phyloP scores from a whole-genome alignment of 1,139 yeast genomes.

The Debaryomyces coudertii region DNA sequence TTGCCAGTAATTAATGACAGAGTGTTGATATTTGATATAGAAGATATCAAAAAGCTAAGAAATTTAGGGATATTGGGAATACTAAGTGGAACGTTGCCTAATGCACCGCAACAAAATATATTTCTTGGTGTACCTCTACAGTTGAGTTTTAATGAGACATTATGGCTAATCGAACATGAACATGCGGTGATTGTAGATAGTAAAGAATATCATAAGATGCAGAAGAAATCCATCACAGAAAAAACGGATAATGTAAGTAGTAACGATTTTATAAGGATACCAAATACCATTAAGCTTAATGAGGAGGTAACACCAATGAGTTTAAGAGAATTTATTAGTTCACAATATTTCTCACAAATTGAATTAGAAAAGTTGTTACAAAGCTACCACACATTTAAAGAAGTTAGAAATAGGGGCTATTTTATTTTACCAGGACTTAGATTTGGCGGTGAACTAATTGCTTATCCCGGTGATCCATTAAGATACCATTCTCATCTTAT shows the following conservation, averaged over 20 bases:
- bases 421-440: slow-evolving; percentile 82
- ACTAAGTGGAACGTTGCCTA: slow-evolving; percentile 78
- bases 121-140: slow-evolving; percentile 83
- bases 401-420: slow-evolving; percentile 51
- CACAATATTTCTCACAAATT: slow-evolving; percentile 1
- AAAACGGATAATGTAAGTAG: not conserved
- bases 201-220: slow-evolving; percentile 21
- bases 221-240: not conserved
- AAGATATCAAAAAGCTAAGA: slow-evolving; percentile 57
- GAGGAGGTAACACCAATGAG: not conserved
- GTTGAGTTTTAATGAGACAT: slow-evolving; percentile 71
- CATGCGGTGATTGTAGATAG: slow-evolving; percentile 41
- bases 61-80: slow-evolving; percentile 67
- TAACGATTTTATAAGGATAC: slow-evolving; percentile 2
- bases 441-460: slow-evolving; percentile 87
- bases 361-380: slow-evolving; percentile 10
- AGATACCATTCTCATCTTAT: slow-evolving; percentile 87
- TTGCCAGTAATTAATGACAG: slow-evolving; percentile 45
- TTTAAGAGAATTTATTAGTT: not conserved
- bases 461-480: slow-evolving; percentile 94
- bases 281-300: not conserved
- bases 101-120: slow-evolving; percentile 88
- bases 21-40: slow-evolving; percentile 53
- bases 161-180: slow-evolving; percentile 59
- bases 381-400: slow-evolving; percentile 28